Base-by-base conservation (phyloP, 2,329 filamentous ascomycete species). In the Aspergillus hiratsukae region DNA sequence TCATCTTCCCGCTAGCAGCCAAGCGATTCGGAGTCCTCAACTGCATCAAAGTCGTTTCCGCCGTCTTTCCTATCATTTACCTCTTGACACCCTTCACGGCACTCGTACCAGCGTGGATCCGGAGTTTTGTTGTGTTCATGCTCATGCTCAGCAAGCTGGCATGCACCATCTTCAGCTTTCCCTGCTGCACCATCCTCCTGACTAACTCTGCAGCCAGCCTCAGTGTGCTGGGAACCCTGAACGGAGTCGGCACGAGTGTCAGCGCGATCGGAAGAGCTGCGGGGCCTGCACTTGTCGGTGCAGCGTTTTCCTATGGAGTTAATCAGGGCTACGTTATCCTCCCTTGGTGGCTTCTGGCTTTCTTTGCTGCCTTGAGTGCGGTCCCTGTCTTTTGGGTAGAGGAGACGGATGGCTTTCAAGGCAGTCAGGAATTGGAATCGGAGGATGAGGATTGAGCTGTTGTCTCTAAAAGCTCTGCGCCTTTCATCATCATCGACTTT, bases 161-260 rank as follows among this genome's bases (percentile, higher is more conserved):
- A 54, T 84, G 83, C 41, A 85, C 87, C 57, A 94, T 95, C 61
- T 87, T 97, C 66, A 88, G 88, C 0, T 97, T 97, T 70, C 93
- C 94, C 0, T 94, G 90, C 66, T 87, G 84, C 27, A 96, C 90
- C 5, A 97, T 97, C 64, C 80, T 97, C 49, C 82, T 97, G 40
- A 97, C 92, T 28, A 97, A 97, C 74, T 90, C 87, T 9, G 91
- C 91, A 4, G 75, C 81, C 1, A 91, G 87, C 54, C 77, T 96
- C 17, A 79, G 82, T 46, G 83, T 96, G 9, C 81, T 97, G 4
- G 92, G 91, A 1, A 97, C 92, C 0, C 76, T 97, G 54, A 97
- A 97, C 67, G 94, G 93, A 2, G 86, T 96, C 59, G 92, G 91
- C 0, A 96, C 92, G 0, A 89, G 87, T 55, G 85, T 92, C 35